Evolutionary conservation across 768 basidiomycete genomes (phyloP).

Genomic region (Tylopilus plumbeoviolaceoides): DNA sequence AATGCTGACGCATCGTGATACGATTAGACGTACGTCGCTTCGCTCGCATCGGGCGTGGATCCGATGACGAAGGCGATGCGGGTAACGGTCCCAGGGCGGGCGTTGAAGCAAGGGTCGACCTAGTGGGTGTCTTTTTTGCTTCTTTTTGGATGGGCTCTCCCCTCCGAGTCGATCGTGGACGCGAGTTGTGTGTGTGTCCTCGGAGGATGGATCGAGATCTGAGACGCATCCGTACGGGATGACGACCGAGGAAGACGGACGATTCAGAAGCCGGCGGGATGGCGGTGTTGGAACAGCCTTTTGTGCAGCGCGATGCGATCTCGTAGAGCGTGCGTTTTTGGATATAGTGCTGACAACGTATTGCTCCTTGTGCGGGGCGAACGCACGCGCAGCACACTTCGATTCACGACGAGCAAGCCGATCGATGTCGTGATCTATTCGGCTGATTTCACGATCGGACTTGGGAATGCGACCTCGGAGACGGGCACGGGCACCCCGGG

Average conservation of each 20-base stretch:
- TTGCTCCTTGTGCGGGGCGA: too few species aligned
- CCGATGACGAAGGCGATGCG: slow-evolving; percentile 25
- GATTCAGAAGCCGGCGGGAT: slow-evolving; percentile 8
- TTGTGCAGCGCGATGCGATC: slow-evolving; percentile 10
- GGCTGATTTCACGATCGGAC: slow-evolving; percentile 45
- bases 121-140: slow-evolving; percentile 28
- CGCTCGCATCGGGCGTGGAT: slow-evolving; percentile 42
- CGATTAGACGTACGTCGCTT: slow-evolving; percentile 35
- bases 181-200: too few species aligned
- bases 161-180: background rate
- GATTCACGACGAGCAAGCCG: slow-evolving; percentile 30
- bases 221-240: background rate
- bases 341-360: too few species aligned
- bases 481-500: background rate
- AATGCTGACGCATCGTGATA: background rate
- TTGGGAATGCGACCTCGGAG: slow-evolving; percentile 14
- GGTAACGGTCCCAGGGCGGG: slow-evolving; percentile 31
- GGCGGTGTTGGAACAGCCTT: slow-evolving; percentile 6
- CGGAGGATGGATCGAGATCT: slow-evolving; percentile 15
- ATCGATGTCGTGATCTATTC: slow-evolving; percentile 39
- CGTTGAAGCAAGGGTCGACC: slow-evolving; percentile 20
- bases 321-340: too few species aligned
- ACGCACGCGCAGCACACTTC: slow-evolving; percentile 32
- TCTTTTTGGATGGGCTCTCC: too few species aligned
- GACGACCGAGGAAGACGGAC: slow-evolving; percentile 1